A percentile compares a stretch with the other conserved stretches of the same genome.
Evolutionary conservation across 2,329 filamentous ascomycete species (phyloP).

Genomic region (Ceratocystis destructans): DNA sequence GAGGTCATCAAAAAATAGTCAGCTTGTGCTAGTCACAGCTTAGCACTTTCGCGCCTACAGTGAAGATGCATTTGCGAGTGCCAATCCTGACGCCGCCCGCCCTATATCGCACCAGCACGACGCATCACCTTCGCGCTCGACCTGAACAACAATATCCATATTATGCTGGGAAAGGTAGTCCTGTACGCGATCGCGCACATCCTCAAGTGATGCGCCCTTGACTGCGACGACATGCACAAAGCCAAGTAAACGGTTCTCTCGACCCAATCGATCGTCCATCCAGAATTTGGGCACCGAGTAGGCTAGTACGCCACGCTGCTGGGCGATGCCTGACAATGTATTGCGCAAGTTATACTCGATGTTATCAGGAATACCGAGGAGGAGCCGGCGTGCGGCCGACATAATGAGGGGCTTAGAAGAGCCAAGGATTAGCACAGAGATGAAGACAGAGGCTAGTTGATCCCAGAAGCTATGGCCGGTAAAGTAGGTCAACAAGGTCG

Average conservation of each 20-base stretch:
- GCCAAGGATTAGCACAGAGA: slow-evolving; percentile 84
- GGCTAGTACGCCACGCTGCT: slow-evolving; percentile 68
- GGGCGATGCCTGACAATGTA: slow-evolving; percentile 67
- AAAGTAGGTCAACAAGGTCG: slow-evolving; percentile 73
- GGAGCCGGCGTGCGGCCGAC: slow-evolving; percentile 66
- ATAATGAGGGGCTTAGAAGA: slow-evolving; percentile 79
- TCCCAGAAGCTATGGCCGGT: slow-evolving; percentile 91
- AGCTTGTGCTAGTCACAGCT: neutral
- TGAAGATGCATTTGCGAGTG: neutral
- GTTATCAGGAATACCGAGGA: slow-evolving; percentile 73
- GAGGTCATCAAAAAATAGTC: neutral
- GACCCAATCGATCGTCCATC: slow-evolving; percentile 53
- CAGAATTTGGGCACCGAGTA: slow-evolving; percentile 87
- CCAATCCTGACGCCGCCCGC: slow-evolving; percentile 14
- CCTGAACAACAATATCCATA: slow-evolving; percentile 75
- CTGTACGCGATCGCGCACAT: slow-evolving; percentile 65
- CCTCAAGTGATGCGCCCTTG: slow-evolving; percentile 59
- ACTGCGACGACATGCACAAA: slow-evolving; percentile 76
- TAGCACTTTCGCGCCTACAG: neutral
- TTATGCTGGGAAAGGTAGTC: slow-evolving; percentile 55
- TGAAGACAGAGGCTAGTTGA: slow-evolving; percentile 82
- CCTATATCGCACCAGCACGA: slow-evolving; percentile 47
- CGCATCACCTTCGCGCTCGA: slow-evolving; percentile 67
- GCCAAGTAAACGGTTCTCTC: slow-evolving; percentile 48
- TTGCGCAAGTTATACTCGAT: slow-evolving; percentile 81